phyloP scores from a whole-genome alignment of 176 grass and related monocot species.

The Secale cereale region DNA sequence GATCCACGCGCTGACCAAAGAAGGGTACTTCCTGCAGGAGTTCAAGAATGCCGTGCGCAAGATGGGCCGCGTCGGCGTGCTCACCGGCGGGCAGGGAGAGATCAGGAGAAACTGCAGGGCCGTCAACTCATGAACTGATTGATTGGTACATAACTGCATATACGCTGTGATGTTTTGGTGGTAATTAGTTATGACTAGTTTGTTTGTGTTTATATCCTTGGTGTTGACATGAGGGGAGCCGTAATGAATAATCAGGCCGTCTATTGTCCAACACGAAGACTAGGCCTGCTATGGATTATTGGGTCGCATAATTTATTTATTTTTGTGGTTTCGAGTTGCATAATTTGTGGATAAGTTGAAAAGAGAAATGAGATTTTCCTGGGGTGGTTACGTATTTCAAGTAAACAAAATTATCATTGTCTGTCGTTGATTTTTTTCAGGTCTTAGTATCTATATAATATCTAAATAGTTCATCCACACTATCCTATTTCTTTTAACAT shows the following conservation, averaged over 20 bases:
- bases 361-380: background rate
- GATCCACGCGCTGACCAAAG: slow-evolving; percentile 28
- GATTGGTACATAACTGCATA: background rate
- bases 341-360: background rate
- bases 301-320: background rate
- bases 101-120: slow-evolving; percentile 49
- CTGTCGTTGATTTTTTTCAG: too few species aligned
- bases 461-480: too few species aligned
- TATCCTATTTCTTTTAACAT: too few species aligned
- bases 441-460: too few species aligned
- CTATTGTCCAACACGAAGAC: background rate
- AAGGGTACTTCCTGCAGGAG: slow-evolving; percentile 28
- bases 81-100: slow-evolving; percentile 27
- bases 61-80: slow-evolving; percentile 51
- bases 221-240: background rate
- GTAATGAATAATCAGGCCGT: background rate
- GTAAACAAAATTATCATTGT: background rate
- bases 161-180: background rate
- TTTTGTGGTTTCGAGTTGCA: background rate
- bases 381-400: background rate
- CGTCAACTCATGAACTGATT: background rate
- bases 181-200: background rate
- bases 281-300: background rate
- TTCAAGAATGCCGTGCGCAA: slow-evolving; percentile 48
- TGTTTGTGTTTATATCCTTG: background rate